These are phyloP conservation scores for Penicillium turbatum DNA, from an alignment of 495 filamentous ascomycete species.

Conservation along the genomic window DNA sequence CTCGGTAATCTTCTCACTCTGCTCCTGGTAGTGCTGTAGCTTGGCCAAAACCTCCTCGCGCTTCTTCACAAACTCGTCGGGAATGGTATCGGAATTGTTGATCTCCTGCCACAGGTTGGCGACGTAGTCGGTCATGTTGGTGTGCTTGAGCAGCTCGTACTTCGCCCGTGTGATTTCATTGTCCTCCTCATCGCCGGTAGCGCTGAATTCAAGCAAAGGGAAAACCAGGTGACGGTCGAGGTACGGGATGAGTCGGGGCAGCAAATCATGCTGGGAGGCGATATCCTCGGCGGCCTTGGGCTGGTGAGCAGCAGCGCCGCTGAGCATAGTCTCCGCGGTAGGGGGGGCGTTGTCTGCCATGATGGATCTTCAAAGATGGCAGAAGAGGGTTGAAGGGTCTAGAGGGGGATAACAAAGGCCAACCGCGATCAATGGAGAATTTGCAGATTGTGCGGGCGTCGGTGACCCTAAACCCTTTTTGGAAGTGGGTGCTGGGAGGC, in stretches of 20 bases:
- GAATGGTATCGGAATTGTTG: constrained; percentile 69
- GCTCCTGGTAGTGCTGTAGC: constrained; percentile 74
- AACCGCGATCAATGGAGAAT: constrained; percentile 28
- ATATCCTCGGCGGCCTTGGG: constrained; percentile 51
- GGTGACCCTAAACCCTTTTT: constrained; percentile 34
- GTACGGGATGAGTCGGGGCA: constrained; percentile 83
- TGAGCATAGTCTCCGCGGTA: constrained; percentile 52
- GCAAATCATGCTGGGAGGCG: constrained; percentile 68
- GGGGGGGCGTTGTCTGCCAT: constrained; percentile 66
- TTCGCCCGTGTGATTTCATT: constrained; percentile 74
- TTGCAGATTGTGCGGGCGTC: constrained; percentile 40
- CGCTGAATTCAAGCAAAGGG: constrained; percentile 83
- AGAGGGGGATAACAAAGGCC: constrained; percentile 16
- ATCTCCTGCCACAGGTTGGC: constrained; percentile 83
- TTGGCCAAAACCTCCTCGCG: constrained; percentile 80
- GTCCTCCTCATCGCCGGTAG: constrained; percentile 53
- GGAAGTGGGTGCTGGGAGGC: constrained; percentile 21
- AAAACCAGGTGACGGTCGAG: constrained; percentile 96
- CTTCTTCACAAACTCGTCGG: constrained; percentile 81
- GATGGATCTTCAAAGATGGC: constrained; percentile 21
- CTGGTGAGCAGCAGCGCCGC: constrained; percentile 45
- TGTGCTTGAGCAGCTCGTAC: constrained; percentile 87
- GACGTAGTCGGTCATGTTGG: constrained; percentile 98
- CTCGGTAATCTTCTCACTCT: constrained; percentile 79
- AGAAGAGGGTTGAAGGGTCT: constrained; percentile 14